phyloP scores from a whole-genome alignment of 2,329 filamentous ascomycete genomes.

The Nemania serpens region DNA sequence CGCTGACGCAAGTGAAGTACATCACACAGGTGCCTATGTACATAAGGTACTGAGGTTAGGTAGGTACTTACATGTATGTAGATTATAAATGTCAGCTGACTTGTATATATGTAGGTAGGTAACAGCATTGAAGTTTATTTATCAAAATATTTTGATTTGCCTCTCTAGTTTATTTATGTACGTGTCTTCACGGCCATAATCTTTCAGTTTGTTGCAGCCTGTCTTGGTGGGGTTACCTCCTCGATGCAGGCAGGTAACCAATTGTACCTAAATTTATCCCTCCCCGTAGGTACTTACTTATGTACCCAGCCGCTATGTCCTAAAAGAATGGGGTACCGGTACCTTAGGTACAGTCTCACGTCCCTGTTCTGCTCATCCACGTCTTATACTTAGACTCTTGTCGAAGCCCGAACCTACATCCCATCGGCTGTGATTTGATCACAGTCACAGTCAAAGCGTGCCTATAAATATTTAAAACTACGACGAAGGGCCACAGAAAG shows the following conservation, averaged over 20 bases:
- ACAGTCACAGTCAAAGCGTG: not conserved
- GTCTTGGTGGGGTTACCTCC: constrained; percentile 10
- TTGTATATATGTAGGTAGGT: too few species aligned
- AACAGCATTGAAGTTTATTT: too few species aligned
- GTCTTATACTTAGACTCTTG: not conserved
- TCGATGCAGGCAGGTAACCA: too few species aligned
- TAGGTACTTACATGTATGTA: too few species aligned
- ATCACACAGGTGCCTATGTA: too few species aligned
- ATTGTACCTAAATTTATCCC: too few species aligned
- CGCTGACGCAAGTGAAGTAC: not conserved
- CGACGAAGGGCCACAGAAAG: not conserved
- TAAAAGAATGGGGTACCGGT: not conserved
- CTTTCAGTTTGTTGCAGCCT: not conserved
- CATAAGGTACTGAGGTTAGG: too few species aligned
- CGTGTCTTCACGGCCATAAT: constrained; percentile 7
- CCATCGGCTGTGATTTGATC: not conserved
- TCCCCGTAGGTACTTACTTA: not conserved
- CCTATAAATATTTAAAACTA: not conserved
- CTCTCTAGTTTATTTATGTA: constrained; percentile 9
- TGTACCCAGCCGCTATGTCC: not conserved
- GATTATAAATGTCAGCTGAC: too few species aligned
- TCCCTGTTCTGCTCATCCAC: not conserved
- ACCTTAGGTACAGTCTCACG: not conserved
- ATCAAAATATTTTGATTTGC: too few species aligned
- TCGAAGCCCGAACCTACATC: constrained; percentile 12